A percentile compares a stretch with the other conserved stretches of the same genome.
Conservation (phyloP, 768 basidiomycete genomes). For the Cubamyces lactineus region DNA sequence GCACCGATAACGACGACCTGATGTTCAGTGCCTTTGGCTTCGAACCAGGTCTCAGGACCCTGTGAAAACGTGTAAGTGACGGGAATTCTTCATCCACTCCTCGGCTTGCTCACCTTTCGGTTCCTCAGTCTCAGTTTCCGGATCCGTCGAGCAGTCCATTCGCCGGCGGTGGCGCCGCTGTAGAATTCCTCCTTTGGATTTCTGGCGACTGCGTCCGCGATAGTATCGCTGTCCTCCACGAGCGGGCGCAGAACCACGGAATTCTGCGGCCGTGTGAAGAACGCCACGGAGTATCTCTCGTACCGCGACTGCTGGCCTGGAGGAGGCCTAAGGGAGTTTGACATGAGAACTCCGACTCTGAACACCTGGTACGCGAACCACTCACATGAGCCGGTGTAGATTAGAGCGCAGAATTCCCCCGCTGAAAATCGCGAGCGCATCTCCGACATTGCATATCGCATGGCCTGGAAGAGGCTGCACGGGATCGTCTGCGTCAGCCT, state of each 20-base stretch:
- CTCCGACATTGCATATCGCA: slow-evolving; percentile 50
- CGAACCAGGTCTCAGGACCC: slow-evolving; percentile 34
- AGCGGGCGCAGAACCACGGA: slow-evolving; percentile 35
- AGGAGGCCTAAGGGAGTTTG: slow-evolving; percentile 39
- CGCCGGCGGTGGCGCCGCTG: slow-evolving; percentile 30
- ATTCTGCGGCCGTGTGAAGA: slow-evolving; percentile 41
- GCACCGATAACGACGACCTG: slow-evolving; percentile 10
- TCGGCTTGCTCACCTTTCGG: slow-evolving; percentile 27
- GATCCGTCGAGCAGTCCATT: slow-evolving; percentile 32
- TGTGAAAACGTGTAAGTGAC: slow-evolving; percentile 4
- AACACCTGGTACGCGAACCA: slow-evolving; percentile 6
- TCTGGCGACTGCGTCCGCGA: slow-evolving; percentile 27
- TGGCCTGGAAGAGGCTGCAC: slow-evolving; percentile 48
- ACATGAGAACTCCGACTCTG: neutral
- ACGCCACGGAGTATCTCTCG: slow-evolving; percentile 39
- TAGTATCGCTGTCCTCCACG: slow-evolving; percentile 28
- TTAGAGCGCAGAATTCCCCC: slow-evolving; percentile 50
- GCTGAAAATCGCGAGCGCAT: slow-evolving; percentile 48
- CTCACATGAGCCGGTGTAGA: slow-evolving; percentile 47
- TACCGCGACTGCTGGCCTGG: slow-evolving; percentile 39
- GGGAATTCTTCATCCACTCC: neutral
- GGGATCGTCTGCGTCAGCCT: slow-evolving; percentile 3
- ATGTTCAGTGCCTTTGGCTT: slow-evolving; percentile 35
- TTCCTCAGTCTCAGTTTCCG: slow-evolving; percentile 32
- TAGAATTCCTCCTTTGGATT: slow-evolving; percentile 27